Evolutionary conservation across 768 basidiomycete species (phyloP), one percentile per base, ranked within the genome.

Genomic region (Russula brevipes): DNA sequence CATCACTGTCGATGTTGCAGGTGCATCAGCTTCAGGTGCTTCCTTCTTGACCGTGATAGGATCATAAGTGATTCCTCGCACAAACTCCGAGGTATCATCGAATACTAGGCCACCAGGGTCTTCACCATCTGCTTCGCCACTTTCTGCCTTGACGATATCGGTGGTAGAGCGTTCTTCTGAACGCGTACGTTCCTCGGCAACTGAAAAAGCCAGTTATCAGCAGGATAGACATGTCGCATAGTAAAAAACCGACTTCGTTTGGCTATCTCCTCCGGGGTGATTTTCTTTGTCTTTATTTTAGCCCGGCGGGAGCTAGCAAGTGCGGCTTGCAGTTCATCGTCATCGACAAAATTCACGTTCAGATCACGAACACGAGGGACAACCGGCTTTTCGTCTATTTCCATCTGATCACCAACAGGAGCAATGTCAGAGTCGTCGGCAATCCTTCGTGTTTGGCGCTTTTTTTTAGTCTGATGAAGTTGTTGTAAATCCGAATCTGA

Each of bases 81-180:
- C 91, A 67, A 99, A 99, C 73, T 98, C 96, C 1, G 94, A 93
- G 0, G 96, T 98, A 68, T 98, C 95, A 71, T 98, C 95, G 66
- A 99, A 94, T 0, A 89, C 90, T 38, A 98, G 78, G 24, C 88
- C 89, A 19, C 74, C 77, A 17, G 76, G 74, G 2, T 75, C 79
- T 30, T 79, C 82, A 5, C 69, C 77, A 1, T 78, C 80, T 17
- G 71, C 78, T 31, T 81, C 79, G n/a, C 81, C 77, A 41, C 78
- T 81, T 68, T 82, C 83, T 14, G 77, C 73, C 50, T 82, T 81
- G 63, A 82, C 74, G 6, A 71, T 70, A 33, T 79, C 76, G 35
- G 73, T 74, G 11, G 72, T 70, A 42, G 70, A 71, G 12, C 73
- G 72, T 8, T 77, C 78, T 53, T 82, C 82, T 57, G 87, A 81